phyloP scores from a whole-genome alignment of 768 basidiomycete genomes.

The Flagelloscypha sp. region DNA sequence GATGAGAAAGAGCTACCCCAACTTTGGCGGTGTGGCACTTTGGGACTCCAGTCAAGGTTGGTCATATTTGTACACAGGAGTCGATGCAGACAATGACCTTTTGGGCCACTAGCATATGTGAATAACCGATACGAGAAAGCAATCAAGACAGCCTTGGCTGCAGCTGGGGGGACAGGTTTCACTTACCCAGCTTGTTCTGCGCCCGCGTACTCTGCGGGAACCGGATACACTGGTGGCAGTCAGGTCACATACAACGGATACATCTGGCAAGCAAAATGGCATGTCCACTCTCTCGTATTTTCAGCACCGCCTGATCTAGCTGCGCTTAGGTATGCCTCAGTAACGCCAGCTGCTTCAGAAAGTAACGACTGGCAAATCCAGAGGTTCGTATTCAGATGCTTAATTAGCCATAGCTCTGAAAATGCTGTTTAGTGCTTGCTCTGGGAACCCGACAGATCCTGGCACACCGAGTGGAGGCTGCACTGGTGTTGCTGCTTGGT shows the following conservation, averaged over 20 bases:
- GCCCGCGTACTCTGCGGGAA: slow-evolving; percentile 41
- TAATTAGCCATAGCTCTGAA: no score
- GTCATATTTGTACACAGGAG: slow-evolving; percentile 9
- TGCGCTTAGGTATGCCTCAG: no score
- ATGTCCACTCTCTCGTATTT: no score
- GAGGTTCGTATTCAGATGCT: no score
- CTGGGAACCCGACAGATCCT: slow-evolving; percentile 7
- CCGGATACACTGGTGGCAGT: slow-evolving; percentile 41
- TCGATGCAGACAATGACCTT: neutral
- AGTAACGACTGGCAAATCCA: no score
- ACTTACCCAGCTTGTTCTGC: slow-evolving; percentile 55
- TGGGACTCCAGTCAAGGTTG: slow-evolving; percentile 25
- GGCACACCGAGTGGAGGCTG: slow-evolving; percentile 29
- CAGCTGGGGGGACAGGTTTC: slow-evolving; percentile 63
- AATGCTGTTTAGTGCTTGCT: no score
- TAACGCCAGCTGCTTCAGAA: no score
- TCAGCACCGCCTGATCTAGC: no score
- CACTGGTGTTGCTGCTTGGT: slow-evolving; percentile 45
- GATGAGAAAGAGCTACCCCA: slow-evolving; percentile 30
- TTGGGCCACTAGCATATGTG: no score
- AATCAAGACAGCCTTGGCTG: slow-evolving; percentile 50
- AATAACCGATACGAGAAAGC: slow-evolving; percentile 53
- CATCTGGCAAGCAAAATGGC: slow-evolving; percentile 47
- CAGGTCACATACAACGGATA: slow-evolving; percentile 52
- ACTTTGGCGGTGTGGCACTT: slow-evolving; percentile 37